Evolutionary conservation across 2,329 filamentous ascomycete species (phyloP).

Genomic region (Alternaria sp.): DNA sequence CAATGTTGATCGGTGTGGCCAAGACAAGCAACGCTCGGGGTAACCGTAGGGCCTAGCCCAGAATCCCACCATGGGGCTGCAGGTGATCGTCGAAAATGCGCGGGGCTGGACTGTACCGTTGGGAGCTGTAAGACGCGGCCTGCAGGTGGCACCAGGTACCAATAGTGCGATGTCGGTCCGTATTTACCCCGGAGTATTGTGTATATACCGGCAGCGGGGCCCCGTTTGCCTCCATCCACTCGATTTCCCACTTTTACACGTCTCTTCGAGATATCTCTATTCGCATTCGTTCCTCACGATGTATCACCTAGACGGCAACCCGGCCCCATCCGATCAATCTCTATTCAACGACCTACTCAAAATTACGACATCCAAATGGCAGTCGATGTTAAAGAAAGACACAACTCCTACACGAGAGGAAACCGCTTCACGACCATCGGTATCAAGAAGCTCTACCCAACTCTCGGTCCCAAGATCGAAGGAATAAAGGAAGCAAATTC

Average conservation of each 20-base stretch:
- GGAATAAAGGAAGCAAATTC: constrained; percentile 22
- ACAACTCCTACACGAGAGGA: constrained; percentile 8
- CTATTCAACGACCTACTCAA: constrained; percentile 33
- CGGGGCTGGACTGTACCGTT: constrained; percentile 13
- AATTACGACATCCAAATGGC: constrained; percentile 32
- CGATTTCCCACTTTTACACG: neutral
- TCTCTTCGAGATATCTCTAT: neutral
- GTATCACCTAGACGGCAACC: constrained; percentile 39
- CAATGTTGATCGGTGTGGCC: neutral
- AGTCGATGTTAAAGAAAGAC: constrained; percentile 23
- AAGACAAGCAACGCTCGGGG: neutral
- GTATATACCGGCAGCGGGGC: constrained; percentile 14
- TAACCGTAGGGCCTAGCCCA: constrained; percentile 5
- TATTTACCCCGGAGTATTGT: constrained; percentile 10
- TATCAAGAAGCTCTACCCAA: constrained; percentile 47
- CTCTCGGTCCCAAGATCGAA: constrained; percentile 48
- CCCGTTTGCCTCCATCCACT: constrained; percentile 1
- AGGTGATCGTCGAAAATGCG: constrained; percentile 10
- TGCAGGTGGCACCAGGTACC: constrained; percentile 2
- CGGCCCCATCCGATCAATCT: constrained; percentile 26
- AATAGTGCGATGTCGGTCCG: constrained; percentile 17
- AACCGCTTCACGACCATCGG: constrained; percentile 34
- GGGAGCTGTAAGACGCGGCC: constrained; percentile 3
- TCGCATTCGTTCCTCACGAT: constrained; percentile 14
- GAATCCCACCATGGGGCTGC: constrained; percentile 8